A percentile compares a stretch with the other conserved stretches of the same genome.
Conservation (phyloP, 2,329 filamentous ascomycete genomes). For the Colletotrichum acutatum region DNA sequence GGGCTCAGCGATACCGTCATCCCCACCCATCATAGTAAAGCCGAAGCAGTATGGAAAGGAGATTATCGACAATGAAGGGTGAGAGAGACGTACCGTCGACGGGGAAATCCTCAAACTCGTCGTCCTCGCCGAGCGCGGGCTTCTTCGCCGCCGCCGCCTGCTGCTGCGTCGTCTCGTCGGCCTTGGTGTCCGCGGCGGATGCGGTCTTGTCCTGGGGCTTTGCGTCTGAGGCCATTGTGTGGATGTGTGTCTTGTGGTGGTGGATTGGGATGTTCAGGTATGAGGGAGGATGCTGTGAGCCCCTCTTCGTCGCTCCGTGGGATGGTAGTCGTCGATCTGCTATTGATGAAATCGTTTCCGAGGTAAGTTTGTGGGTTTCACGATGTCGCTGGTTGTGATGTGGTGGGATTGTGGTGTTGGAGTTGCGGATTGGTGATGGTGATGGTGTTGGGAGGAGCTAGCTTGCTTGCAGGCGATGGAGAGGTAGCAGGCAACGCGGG, state of each 20-base stretch:
- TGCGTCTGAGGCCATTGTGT: conserved; percentile 42
- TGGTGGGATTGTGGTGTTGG: not conserved
- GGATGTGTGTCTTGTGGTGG: not conserved
- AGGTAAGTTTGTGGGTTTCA: not conserved
- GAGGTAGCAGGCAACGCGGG: not conserved
- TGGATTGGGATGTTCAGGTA: no score
- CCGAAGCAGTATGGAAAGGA: not conserved
- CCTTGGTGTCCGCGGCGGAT: conserved; percentile 50
- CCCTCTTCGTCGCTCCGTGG: no score
- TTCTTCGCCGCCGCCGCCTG: conserved; percentile 51
- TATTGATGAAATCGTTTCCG: no score
- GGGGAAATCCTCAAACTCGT: conserved; percentile 99
- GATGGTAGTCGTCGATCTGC: no score
- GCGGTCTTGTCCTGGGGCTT: conserved; percentile 44
- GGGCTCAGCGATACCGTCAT: not conserved
- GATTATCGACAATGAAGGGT: not conserved
- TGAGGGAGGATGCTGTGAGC: no score
- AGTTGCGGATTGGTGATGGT: conserved; percentile 1
- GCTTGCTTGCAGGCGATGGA: not conserved
- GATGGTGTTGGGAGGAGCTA: not conserved
- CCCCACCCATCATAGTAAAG: no score
- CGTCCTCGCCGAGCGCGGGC: conserved; percentile 88
- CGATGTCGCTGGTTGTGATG: not conserved
- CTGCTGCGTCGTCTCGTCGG: conserved; percentile 68
- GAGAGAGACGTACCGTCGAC: conserved; percentile 79